Base-by-base conservation (phyloP, 2,329 filamentous ascomycete genomes). In the Microascus cirrosus region DNA sequence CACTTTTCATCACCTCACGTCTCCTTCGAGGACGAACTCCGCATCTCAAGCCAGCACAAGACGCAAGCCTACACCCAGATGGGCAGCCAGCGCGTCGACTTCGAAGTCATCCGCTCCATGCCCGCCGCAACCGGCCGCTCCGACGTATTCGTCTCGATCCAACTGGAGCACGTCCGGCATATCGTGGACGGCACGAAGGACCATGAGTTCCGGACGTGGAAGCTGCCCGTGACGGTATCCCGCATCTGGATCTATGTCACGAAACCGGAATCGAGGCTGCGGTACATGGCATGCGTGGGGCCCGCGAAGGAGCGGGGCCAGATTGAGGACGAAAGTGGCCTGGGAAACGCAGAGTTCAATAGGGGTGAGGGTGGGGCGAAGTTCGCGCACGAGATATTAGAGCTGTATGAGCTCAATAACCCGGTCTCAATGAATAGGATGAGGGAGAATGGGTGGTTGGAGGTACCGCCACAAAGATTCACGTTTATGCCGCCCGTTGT, bases 201-300 rank as follows among this genome's bases (percentile, higher is more conserved):
- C 58, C 76, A 84, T 63, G 74, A 86, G 56, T 79, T 80, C 59
- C 74, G 83, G 51, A 69, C 71, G 18, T 85, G 80, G 70, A 76
- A 73, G 54, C 75, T 87, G 24, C 80, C 82, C 1, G 65, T 71
- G 2, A 72, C 75, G 18, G 79, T 85, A 5, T 72, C 69, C 20
- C 81, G 84, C n/a, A 74, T 85, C 63, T 87, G 84, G 84, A 72
- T 87, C 18, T 83, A 84, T 62, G 73, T 75, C 18, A 80, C 72
- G 18, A 69, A 64, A 35, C 78, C 74, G 1, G 64, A 68, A 11
- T 73, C 69, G n/a, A 69, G 78, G 58, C 67, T 87, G 10, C 77
- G 72, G 56, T 85, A 85, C 64, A 83, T 86, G 76, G 82, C 81
- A 15, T 74, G 74, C 12, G 74, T 85, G 18, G 73, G 78, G 0